phyloP scores from a whole-genome alignment of 306 rosid genomes.

The cucumber (Cucumis sativus) region Cucumber_9930_V3 NC_026656.2:3395001-3395500 shows the following conservation, averaged over 20 bases:
- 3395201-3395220: constrained; percentile 57
- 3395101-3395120: constrained; percentile 51
- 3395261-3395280: constrained; percentile 65
- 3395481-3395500: constrained; percentile 99
- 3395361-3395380: not conserved
- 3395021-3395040: constrained; percentile 88
- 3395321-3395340: not conserved
- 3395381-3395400: not conserved
- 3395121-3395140: constrained; percentile 62
- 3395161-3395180: constrained; percentile 53
- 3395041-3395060: constrained; percentile 82
- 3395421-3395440: not conserved
- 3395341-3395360: not conserved
- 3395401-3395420: not conserved
- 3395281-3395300: constrained; percentile 73
- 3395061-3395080: constrained; percentile 63
- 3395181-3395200: constrained; percentile 46
- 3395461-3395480: constrained; percentile 39
- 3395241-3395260: constrained; percentile 56
- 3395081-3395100: constrained; percentile 53
- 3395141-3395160: constrained; percentile 44
- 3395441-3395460: constrained; percentile 2
- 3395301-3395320: constrained; percentile 52
- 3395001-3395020: constrained; percentile 73
- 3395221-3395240: constrained; percentile 61